Percentiles rank a stretch among this genome's conserved stretches.
phyloP scores from a whole-genome alignment of 306 rosid species.

The Prunus armeniaca region DNA sequence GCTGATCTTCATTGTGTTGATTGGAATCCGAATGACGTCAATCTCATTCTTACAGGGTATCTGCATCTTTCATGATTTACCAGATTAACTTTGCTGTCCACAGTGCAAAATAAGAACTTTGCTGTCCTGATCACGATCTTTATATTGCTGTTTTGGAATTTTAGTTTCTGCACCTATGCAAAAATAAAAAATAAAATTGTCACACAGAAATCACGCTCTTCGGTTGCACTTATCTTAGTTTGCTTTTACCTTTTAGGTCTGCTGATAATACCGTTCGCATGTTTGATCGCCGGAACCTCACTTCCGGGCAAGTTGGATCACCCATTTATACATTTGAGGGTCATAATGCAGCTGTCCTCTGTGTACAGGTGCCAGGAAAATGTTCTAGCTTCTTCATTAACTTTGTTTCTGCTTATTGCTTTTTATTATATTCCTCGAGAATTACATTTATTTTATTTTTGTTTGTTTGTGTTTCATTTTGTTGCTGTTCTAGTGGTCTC shows the following conservation, averaged over 20 bases:
- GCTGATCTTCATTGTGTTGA: conserved; percentile 94
- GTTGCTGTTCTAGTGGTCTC: conserved; percentile 77
- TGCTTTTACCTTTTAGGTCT: conserved; percentile 38
- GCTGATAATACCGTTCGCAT: conserved; percentile 56
- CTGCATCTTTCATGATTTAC: background rate
- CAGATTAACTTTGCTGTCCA: background rate
- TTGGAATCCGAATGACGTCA: conserved; percentile 87
- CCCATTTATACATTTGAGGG: conserved; percentile 45
- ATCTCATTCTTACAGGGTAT: conserved; percentile 89
- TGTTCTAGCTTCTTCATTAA: background rate
- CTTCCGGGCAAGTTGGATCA: conserved; percentile 33
- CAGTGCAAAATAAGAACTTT: background rate
- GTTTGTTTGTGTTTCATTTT: background rate
- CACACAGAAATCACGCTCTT: background rate
- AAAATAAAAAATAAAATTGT: background rate
- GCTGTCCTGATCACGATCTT: background rate
- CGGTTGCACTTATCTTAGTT: conserved; percentile 10
- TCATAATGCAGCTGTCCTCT: conserved; percentile 43
- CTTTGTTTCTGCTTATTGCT: background rate
- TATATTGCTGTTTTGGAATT: background rate
- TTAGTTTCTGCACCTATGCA: background rate
- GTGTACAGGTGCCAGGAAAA: conserved; percentile 37
- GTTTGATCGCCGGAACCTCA: conserved; percentile 79
- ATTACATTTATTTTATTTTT: background rate
- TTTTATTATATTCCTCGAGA: background rate